phyloP scores from a whole-genome alignment of 805 yeast species.

The Ogataea ganodermae region DNA sequence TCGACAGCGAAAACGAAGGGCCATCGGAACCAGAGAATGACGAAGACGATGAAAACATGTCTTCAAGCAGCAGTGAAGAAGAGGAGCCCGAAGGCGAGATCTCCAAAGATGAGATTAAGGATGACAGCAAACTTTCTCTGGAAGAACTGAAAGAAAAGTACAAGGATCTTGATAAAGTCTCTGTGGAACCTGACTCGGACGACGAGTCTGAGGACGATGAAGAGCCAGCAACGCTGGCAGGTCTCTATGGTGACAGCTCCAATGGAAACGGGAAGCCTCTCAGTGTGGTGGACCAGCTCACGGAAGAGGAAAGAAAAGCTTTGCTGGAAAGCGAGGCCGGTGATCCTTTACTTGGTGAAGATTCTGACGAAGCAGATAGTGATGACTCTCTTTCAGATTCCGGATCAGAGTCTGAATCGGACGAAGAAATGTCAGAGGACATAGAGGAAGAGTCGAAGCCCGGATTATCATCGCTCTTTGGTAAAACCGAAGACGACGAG shows the following conservation, averaged over 20 bases:
- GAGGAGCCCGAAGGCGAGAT: conserved; percentile 31
- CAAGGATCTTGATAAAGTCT: conserved; percentile 39
- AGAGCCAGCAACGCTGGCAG: conserved; percentile 28
- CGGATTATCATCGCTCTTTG: conserved; percentile 42
- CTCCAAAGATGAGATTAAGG: conserved; percentile 19
- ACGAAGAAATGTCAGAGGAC: conserved; percentile 25
- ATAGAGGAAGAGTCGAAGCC: conserved; percentile 18
- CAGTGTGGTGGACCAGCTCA: conserved; percentile 30
- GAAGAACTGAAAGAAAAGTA: conserved; percentile 61
- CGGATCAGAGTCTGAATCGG: conserved; percentile 22
- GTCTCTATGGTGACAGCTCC: conserved; percentile 34
- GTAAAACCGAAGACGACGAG: conserved; percentile 37
- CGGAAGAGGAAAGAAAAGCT: conserved; percentile 27
- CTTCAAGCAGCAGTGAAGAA: conserved; percentile 14
- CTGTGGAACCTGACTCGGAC: conserved; percentile 18
- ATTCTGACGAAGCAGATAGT: conserved; percentile 17
- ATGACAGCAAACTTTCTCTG: conserved; percentile 53
- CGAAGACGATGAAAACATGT: conserved; percentile 22
- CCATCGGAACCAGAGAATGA: background rate
- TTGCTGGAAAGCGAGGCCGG: conserved; percentile 20
- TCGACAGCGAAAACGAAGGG: conserved; percentile 25
- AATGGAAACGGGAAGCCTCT: conserved; percentile 7
- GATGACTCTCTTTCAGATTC: conserved; percentile 25
- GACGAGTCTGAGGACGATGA: conserved; percentile 24
- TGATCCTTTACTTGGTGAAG: conserved; percentile 28